Base-by-base conservation (phyloP, 2,329 filamentous ascomycete species). In the Fusarium nematophilum region DNA sequence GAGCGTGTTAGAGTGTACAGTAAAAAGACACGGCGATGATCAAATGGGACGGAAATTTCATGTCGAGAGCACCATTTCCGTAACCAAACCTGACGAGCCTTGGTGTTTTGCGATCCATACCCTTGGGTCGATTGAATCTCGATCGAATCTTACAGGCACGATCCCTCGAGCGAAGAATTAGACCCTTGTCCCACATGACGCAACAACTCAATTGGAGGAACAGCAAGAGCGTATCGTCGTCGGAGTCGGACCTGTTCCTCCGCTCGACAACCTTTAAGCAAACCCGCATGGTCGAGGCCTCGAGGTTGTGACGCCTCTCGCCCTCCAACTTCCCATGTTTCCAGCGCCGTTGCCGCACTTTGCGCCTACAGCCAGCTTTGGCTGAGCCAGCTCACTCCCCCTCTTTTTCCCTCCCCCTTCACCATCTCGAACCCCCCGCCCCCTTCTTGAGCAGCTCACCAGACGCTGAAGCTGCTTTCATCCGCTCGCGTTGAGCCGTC, bases 111-210 rank as follows among this genome's bases (percentile, higher is more conserved):
- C 15, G 44, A 48, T 34, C 59, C 44, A 33, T 39, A 8, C 38
- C 43, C 37, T 63, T 42, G 44, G 59, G 9, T 42, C 25, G 40
- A 40, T 30, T 49, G 18, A 44, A 62, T 62, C 58, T 63, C 54
- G 59, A 63, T 63, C 50, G 11, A 26, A 52, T 53, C 42, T 52
- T 42, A 17, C 40, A 48, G 17, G 26, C 34, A 10, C 13, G 45
- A 31, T 60, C 26, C 31, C 26, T 45, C 17, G 9, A 4, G 14
- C 34, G n/a, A 38, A 23, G n/a, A 23, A 45, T 18, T 33, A 36
- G 13, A 8, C 3, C 13, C 18, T 11, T 31, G 53, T 62, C 47
- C 46, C 45, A 55, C 45, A 46, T 46, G 53, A 43, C 34, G 23
- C 14, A 37, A 40, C 27, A 38, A 44, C 13, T 47, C 31, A 27